Conservation (phyloP, 2,329 filamentous ascomycete species). For the Aspergillus sergii region DNA sequence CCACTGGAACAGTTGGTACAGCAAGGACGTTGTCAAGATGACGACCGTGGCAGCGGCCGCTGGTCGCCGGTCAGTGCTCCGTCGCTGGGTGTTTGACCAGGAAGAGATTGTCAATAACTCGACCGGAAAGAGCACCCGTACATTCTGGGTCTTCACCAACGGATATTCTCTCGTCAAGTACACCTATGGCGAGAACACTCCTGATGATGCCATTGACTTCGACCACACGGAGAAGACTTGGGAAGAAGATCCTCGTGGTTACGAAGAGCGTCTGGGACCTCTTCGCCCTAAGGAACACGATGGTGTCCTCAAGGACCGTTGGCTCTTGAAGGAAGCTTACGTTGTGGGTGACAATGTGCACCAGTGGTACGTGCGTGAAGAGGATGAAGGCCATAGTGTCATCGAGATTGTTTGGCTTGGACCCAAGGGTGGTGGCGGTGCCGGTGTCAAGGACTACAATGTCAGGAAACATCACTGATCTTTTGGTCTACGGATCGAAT, state of each 20-base stretch:
- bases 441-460: slow-evolving; percentile 34
- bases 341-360: slow-evolving; percentile 47
- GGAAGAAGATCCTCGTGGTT: slow-evolving; percentile 46
- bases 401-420: slow-evolving; percentile 50
- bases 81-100: slow-evolving; percentile 49
- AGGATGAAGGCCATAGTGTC: slow-evolving; percentile 43
- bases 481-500: slow-evolving; percentile 17
- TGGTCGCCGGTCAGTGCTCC: slow-evolving; percentile 45
- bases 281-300: slow-evolving; percentile 43
- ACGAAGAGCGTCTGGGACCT: slow-evolving; percentile 43
- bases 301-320: slow-evolving; percentile 45
- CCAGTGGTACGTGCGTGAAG: slow-evolving; percentile 45
- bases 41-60: slow-evolving; percentile 43
- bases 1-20: slow-evolving; percentile 50
- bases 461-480: slow-evolving; percentile 32
- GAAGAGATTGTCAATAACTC: slow-evolving; percentile 37
- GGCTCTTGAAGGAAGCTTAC: slow-evolving; percentile 41
- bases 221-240: slow-evolving; percentile 48
- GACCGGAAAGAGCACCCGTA: slow-evolving; percentile 38
- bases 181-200: slow-evolving; percentile 38
- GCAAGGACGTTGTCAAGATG: slow-evolving; percentile 50
- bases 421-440: slow-evolving; percentile 41
- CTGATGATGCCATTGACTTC: slow-evolving; percentile 46
- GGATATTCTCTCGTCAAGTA: slow-evolving; percentile 49
- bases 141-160: slow-evolving; percentile 49